Conservation (phyloP, 495 filamentous ascomycete genomes). For the Filosporella fistucella region DNA sequence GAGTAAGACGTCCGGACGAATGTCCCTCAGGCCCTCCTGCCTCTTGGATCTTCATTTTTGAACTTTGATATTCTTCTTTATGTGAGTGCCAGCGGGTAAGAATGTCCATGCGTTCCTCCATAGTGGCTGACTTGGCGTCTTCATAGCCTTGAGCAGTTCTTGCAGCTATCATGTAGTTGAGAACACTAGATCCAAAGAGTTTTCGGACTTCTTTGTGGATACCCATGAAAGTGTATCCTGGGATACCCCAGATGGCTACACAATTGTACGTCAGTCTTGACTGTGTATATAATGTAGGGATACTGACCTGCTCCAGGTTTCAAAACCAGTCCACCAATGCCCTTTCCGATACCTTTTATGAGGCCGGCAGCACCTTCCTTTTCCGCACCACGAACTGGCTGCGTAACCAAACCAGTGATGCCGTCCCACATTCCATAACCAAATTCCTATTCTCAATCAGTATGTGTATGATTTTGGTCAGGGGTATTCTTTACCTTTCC, state of each 20-base stretch:
- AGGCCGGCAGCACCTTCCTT: slow-evolving; percentile 67
- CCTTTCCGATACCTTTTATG: slow-evolving; percentile 71
- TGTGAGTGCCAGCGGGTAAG: slow-evolving; percentile 51
- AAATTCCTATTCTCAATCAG: slow-evolving; percentile 45
- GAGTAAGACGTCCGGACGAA: slow-evolving; percentile 21
- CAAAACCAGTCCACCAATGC: slow-evolving; percentile 63
- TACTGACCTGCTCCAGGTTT: slow-evolving; percentile 64
- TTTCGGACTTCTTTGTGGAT: slow-evolving; percentile 69
- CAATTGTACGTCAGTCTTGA: background rate
- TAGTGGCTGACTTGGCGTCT: slow-evolving; percentile 44
- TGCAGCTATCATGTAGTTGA: slow-evolving; percentile 69
- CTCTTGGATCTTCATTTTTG: slow-evolving; percentile 17
- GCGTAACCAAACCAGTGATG: slow-evolving; percentile 66
- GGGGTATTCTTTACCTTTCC: slow-evolving; percentile 36
- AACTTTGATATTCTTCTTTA: slow-evolving; percentile 44
- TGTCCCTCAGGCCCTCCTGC: slow-evolving; percentile 16
- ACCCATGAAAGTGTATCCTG: slow-evolving; percentile 71
- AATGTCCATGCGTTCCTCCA: slow-evolving; percentile 52
- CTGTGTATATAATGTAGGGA: background rate
- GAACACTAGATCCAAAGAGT: slow-evolving; percentile 53
- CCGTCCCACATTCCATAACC: slow-evolving; percentile 65
- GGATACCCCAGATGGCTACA: slow-evolving; percentile 55
- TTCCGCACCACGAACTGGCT: slow-evolving; percentile 60
- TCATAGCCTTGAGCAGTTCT: slow-evolving; percentile 68
- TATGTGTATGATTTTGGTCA: background rate